A percentile compares a stretch with the other conserved stretches of the same genome.
Evolutionary conservation across 345 rosid genomes (phyloP).

Genomic region (Mallotus nudiflorus): DNA sequence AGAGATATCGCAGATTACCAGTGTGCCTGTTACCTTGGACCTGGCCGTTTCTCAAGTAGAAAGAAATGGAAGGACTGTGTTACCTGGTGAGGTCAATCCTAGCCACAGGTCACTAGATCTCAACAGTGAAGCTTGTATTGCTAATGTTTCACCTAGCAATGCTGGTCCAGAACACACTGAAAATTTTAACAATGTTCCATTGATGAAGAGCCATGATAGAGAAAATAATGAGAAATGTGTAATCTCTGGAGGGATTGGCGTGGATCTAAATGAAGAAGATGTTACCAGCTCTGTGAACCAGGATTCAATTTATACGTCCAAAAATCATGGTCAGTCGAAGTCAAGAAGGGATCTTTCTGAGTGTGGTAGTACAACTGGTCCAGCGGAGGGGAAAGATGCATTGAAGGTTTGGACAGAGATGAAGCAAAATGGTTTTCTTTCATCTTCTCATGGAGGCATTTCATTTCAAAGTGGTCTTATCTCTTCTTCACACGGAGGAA

Average conservation of each 20-base stretch:
- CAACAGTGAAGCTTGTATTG: constrained; percentile 30
- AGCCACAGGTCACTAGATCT: constrained; percentile 39
- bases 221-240: constrained; percentile 28
- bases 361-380: constrained; percentile 64
- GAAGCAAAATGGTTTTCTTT: constrained; percentile 88
- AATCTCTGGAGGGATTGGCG: constrained; percentile 32
- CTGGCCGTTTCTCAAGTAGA: constrained; percentile 28
- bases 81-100: constrained; percentile 15
- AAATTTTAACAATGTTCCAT: constrained; percentile 23
- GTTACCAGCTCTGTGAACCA: constrained; percentile 51
- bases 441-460: constrained; percentile 65
- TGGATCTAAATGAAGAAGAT: constrained; percentile 60
- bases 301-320: constrained; percentile 33
- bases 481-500: constrained; percentile 52
- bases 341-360: constrained; percentile 51
- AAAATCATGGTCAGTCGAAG: constrained; percentile 33
- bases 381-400: constrained; percentile 55
- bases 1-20: constrained; percentile 40
- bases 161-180: constrained; percentile 25
- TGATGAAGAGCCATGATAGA: constrained; percentile 23
- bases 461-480: constrained; percentile 40
- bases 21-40: constrained; percentile 27
- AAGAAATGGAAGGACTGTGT: constrained; percentile 19
- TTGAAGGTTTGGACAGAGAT: constrained; percentile 76
- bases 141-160: constrained; percentile 10